These are phyloP conservation scores for Forsythia suspensa DNA, from an alignment of 257 asterid genomes.

Conservation along the genomic window DNA sequence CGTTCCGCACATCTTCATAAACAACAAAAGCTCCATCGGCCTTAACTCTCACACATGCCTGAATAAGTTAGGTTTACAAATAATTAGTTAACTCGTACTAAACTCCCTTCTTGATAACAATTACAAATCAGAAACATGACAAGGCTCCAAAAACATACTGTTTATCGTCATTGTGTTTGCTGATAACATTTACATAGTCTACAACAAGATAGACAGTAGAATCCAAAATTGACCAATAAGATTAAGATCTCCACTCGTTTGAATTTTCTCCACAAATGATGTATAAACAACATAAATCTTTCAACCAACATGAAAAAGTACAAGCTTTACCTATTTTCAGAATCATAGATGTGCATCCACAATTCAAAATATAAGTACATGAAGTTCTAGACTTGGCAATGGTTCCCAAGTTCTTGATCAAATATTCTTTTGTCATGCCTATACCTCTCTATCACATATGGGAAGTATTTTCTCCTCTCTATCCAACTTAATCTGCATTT, in stretches of 20 bases:
- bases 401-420: constrained; percentile 94
- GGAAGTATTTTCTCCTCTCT: constrained; percentile 55
- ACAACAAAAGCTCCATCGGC: constrained; percentile 61
- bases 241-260: constrained; percentile 54
- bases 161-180: constrained; percentile 57
- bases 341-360: not conserved
- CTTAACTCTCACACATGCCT: constrained; percentile 57
- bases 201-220: constrained; percentile 70
- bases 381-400: constrained; percentile 98
- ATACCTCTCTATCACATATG: constrained; percentile 50
- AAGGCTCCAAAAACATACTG: constrained; percentile 46
- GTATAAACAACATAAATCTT: constrained; percentile 8
- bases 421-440: constrained; percentile 72
- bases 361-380: constrained; percentile 42
- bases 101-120: not conserved
- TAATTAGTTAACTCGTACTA: constrained; percentile 3
- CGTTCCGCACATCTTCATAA: constrained; percentile 52
- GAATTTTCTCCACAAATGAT: constrained; percentile 63
- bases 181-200: constrained; percentile 55
- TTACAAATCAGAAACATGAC: not conserved
- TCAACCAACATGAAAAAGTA: not conserved
- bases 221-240: constrained; percentile 70
- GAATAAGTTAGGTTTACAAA: constrained; percentile 21
- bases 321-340: not conserved
- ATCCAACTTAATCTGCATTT: constrained; percentile 49